A percentile compares a stretch with the other conserved stretches of the same genome.
phyloP scores from a whole-genome alignment of 768 basidiomycete genomes.

The Auricularia heimuer region DNA sequence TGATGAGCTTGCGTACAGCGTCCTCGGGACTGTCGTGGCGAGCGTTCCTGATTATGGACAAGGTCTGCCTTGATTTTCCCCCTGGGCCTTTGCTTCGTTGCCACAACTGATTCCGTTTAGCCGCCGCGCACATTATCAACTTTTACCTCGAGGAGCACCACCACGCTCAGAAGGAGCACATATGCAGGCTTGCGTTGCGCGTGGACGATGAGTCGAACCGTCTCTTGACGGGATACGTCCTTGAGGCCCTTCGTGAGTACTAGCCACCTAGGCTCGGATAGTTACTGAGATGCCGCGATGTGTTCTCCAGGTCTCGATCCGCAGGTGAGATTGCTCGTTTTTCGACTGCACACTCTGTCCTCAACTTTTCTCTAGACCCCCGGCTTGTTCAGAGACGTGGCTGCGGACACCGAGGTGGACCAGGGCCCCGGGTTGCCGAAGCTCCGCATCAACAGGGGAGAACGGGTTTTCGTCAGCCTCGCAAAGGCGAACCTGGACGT shows the following conservation, averaged over 20 bases:
- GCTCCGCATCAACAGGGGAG: conserved; percentile 33
- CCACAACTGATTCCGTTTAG: conserved; percentile 23
- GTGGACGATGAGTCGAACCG: conserved; percentile 22
- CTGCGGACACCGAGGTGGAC: conserved; percentile 41
- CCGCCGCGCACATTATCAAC: conserved; percentile 56
- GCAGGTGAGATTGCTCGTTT: conserved; percentile 42
- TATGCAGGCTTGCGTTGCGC: conserved; percentile 20
- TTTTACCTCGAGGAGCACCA: conserved; percentile 45
- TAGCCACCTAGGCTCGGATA: background rate
- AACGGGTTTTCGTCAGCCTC: conserved; percentile 55
- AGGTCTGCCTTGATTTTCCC: conserved; percentile 25
- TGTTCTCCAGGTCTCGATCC: conserved; percentile 52
- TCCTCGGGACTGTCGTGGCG: conserved; percentile 62
- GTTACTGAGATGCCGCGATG: conserved; percentile 9
- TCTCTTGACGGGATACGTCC: conserved; percentile 44
- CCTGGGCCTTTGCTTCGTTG: no score
- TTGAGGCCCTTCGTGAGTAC: conserved; percentile 60
- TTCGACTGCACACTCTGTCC: conserved; percentile 3
- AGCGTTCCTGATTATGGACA: conserved; percentile 60
- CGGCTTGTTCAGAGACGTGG: background rate
- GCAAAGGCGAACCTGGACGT: conserved; percentile 49
- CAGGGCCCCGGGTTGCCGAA: conserved; percentile 28
- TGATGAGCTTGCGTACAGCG: conserved; percentile 56
- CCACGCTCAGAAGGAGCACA: conserved; percentile 14
- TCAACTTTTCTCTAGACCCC: background rate